Percentiles rank a stretch among this genome's conserved stretches.
phyloP scores from a whole-genome alignment of 495 filamentous ascomycete genomes.

The Entonaema liquescens region DNA sequence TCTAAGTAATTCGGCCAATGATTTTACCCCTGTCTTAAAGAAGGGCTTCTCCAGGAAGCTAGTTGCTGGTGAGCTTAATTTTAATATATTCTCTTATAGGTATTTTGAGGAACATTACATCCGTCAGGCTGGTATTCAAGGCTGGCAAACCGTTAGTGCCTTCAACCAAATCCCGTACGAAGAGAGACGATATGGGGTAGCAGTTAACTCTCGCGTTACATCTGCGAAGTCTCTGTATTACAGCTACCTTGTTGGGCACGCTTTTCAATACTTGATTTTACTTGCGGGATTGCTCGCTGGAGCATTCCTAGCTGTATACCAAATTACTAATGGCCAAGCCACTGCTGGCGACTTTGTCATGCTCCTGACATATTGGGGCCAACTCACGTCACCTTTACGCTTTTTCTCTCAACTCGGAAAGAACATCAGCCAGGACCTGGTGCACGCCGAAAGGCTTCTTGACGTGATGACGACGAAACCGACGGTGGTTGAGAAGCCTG shows the following conservation, averaged over 20 bases:
- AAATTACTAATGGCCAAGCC: constrained; percentile 64
- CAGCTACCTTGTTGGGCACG: constrained; percentile 55
- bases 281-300: constrained; percentile 69
- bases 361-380: constrained; percentile 75
- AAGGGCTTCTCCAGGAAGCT: not conserved
- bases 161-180: constrained; percentile 78
- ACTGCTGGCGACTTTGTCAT: constrained; percentile 75
- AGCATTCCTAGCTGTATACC: constrained; percentile 73
- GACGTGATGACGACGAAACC: constrained; percentile 74
- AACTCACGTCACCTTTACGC: constrained; percentile 66
- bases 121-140: constrained; percentile 69
- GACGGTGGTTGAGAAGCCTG: constrained; percentile 64
- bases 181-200: constrained; percentile 64
- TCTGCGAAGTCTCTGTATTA: constrained; percentile 52
- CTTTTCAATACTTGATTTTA: constrained; percentile 68
- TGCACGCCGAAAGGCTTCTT: constrained; percentile 76
- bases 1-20: not conserved
- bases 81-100: constrained; percentile 29
- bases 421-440: constrained; percentile 66
- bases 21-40: not conserved
- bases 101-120: constrained; percentile 67
- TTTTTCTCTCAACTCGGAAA: constrained; percentile 70
- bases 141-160: constrained; percentile 74
- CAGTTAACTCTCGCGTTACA: constrained; percentile 54
- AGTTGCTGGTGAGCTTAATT: not conserved